Evolutionary conservation across 106 monocot genomes (phyloP), one percentile per base, ranked within the genome.

Genomic region (Dactylorhiza incarnata): DNA sequence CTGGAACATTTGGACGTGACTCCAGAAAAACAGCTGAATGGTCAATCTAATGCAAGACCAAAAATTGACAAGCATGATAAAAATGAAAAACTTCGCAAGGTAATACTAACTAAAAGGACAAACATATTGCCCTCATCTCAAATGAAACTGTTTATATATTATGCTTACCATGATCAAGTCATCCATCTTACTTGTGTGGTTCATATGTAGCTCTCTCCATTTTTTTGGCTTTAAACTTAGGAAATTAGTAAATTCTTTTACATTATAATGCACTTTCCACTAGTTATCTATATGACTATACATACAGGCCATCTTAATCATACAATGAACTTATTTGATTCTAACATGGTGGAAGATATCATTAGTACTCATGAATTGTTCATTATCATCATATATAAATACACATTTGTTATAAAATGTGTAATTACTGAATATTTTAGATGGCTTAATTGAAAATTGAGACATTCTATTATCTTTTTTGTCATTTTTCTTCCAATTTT

Each of bases 31-130:
- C 71, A 80, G 49, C 71, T 49, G 37, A 65, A 65, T 83, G 79
- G 77, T 73, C 53, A 78, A 49, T 52, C 46, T 44, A 61, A 74
- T 73, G 68, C 50, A 15, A 48, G 58, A 16, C 3, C 19, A 67
- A 84, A 59, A 65, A 82, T 75, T 79, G 84, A 68, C 44, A 83
- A 80, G 16, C 65, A 59, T 20, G 58, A 24, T 37, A 79, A 87
- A 48, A 67, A 15, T 9, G 76, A 86, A 76, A 53, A 49, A 6
- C 76, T 86, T 50, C 94, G 76, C 6, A 94, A 94, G 86, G 94
- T 94, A 78, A 54, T 37, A 15, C 53, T 76, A 76, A 65, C 29
- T 65, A 65, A 26, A 2, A 3, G 29, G 29, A 65, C 12, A 29
- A 29, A 24, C 29, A 26, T 5, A 65, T 65, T 8, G 11, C 14